Conservation (phyloP, 2,329 filamentous ascomycete species). For the Penicillium sclerotigenum region DNA sequence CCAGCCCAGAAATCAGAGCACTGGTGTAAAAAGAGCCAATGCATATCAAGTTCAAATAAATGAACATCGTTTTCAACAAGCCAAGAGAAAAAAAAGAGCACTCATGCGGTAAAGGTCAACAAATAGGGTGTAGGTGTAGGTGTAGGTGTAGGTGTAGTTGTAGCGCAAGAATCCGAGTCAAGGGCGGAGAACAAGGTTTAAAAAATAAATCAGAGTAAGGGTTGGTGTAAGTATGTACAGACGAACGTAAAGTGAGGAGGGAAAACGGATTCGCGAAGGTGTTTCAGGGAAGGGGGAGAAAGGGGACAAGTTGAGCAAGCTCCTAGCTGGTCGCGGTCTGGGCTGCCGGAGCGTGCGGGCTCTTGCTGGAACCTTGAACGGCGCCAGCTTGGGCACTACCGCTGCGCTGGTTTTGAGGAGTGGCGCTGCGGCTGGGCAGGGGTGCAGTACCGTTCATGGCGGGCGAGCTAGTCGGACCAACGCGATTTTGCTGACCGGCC, state of each 20-base stretch:
- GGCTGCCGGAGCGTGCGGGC: conserved; percentile 42
- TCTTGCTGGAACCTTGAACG: conserved; percentile 39
- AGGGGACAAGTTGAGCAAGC: not conserved
- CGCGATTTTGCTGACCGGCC: conserved; percentile 41
- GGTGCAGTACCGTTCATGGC: conserved; percentile 44
- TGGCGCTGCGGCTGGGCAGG: conserved; percentile 45
- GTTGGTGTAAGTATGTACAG: conserved; percentile 33
- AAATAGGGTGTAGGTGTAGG: conserved; percentile 1
- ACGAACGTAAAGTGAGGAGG: conserved; percentile 18
- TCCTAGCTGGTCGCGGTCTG: conserved; percentile 39
- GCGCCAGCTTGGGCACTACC: conserved; percentile 42
- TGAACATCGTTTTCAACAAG: conserved; percentile 13
- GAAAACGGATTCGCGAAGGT: conserved; percentile 2
- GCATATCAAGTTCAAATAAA: conserved; percentile 17
- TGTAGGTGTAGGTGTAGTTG: not conserved
- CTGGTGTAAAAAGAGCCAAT: conserved; percentile 24
- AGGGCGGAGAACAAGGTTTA: conserved; percentile 8
- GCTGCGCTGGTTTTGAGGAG: conserved; percentile 47
- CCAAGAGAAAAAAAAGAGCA: conserved; percentile 14
- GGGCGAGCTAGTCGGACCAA: conserved; percentile 41
- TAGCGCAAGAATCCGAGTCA: conserved; percentile 16
- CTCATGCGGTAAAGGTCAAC: conserved; percentile 11
- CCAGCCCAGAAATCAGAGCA: conserved; percentile 13
- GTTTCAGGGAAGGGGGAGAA: not conserved
- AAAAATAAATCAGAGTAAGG: conserved; percentile 22